Base-by-base conservation (phyloP, 2,329 filamentous ascomycete genomes). In the Dendrostoma leiphaemia region DNA sequence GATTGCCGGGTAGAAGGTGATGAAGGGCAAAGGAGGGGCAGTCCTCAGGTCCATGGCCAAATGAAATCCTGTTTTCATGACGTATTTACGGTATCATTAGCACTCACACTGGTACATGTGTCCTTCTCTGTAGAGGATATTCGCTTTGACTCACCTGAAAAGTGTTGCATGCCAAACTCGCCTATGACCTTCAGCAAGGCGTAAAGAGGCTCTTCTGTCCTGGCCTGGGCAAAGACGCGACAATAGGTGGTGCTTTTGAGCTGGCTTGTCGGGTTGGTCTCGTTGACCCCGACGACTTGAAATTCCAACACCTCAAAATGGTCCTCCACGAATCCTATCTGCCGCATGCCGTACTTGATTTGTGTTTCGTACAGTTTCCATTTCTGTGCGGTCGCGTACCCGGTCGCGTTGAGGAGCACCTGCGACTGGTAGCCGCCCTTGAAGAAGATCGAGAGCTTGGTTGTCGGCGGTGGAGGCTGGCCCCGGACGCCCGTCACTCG, bases 401-500 rank as follows among this genome's bases (percentile, higher is more conserved):
- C 62, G 23, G 51, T 51, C 3, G 62, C 52, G 24, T 61, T 54
- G 53, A 59, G 61, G 49, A 63, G 61, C 41, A 61, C 60, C 37
- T 65, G 62, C 21, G 64, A 62, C 45, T 64, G 61, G 47, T 58
- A 65, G 34, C 64, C 64, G 28, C 58, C 64, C 15, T 55, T 59
- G 3, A 58, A 60, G 2, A 62, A 64, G 37, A 65, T 58, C 34
- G 63, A 61, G 45, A 65, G 64, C 51, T 68, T 69, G 6, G 66
- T 70, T 7, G 67, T 70, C 3, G 63, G 58, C 7, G 68, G 67
- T 12, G 67, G 63, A 6, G 65, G 65, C 17, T 61, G 53, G 9
- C 67, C 68, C 58, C 67, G 68, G 54, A 71, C 64, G 4, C 69
- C 67, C 3, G 62, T 62, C 10, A 71, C 62, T n/a, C 59, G 60